phyloP scores from a whole-genome alignment of 257 asterid species.

The Nicotiana tomentosiformis region DNA sequence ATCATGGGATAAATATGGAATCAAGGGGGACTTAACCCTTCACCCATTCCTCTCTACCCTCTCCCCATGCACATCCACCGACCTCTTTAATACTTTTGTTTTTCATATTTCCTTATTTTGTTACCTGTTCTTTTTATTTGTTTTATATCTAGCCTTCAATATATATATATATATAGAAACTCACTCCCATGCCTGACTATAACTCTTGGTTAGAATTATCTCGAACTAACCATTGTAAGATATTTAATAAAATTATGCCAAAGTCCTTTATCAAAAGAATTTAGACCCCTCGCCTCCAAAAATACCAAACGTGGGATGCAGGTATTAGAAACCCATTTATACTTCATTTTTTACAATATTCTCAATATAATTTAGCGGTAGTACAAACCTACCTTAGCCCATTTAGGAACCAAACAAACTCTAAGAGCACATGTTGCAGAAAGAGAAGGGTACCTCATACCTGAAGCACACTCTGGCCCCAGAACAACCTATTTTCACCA shows the following conservation, averaged over 20 bases:
- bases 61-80: not conserved
- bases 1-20: not conserved
- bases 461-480: conserved; percentile 91
- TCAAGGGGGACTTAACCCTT: not conserved
- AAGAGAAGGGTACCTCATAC: conserved; percentile 28
- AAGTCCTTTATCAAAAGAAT: not conserved
- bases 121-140: not conserved
- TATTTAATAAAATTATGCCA: not conserved
- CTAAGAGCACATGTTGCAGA: not conserved
- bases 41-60: not conserved
- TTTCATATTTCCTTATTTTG: not conserved
- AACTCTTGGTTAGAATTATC: not conserved
- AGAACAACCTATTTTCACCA: conserved; percentile 69
- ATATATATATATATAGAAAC: not conserved
- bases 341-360: not conserved
- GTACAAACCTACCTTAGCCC: not conserved
- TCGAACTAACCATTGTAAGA: not conserved
- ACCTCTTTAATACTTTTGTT: not conserved
- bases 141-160: not conserved
- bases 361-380: not conserved
- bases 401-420: not conserved
- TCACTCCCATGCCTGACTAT: not conserved
- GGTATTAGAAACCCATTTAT: not conserved
- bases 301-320: not conserved
- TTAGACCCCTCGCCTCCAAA: not conserved